These are phyloP conservation scores for Cicer pinnatifidum DNA, from an alignment of 306 rosid genomes.

Conservation along the genomic window DNA sequence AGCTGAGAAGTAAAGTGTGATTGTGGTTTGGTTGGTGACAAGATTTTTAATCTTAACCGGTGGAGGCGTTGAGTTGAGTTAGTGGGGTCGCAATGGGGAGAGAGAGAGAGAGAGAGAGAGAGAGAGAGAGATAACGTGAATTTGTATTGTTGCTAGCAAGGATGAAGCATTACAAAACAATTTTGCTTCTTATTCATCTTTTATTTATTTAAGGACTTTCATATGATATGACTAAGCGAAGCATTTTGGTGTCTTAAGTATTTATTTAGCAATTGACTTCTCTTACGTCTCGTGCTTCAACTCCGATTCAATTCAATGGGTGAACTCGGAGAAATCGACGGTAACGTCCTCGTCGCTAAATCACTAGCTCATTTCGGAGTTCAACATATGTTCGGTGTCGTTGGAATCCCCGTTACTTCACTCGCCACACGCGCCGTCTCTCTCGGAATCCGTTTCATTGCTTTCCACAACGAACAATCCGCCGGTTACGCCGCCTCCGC, in stretches of 20 bases:
- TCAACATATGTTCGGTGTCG: slow-evolving; percentile 90
- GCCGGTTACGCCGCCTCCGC: slow-evolving; percentile 99
- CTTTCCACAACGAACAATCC: slow-evolving; percentile 95
- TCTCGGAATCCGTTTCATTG: slow-evolving; percentile 77
- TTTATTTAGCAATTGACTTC: too few species aligned
- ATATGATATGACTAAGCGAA: too few species aligned
- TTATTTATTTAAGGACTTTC: too few species aligned
- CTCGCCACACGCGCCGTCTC: slow-evolving; percentile 87
- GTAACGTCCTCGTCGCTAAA: slow-evolving; percentile 70
- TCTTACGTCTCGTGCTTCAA: too few species aligned
- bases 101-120: too few species aligned
- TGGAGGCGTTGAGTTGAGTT: not conserved
- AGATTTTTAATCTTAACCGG: not conserved
- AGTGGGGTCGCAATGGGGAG: not conserved
- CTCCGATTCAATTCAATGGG: slow-evolving; percentile 7
- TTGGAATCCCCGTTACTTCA: slow-evolving; percentile 91
- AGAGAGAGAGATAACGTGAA: too few species aligned
- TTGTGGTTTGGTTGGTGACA: too few species aligned
- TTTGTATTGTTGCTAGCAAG: too few species aligned
- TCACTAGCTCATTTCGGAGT: slow-evolving; percentile 71
- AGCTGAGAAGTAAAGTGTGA: too few species aligned
- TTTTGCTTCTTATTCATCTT: too few species aligned
- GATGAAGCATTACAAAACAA: too few species aligned
- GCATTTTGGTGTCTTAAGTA: too few species aligned
- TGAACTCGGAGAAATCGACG: slow-evolving; percentile 53